These are phyloP conservation scores for Chenopodium suecicum DNA, from an alignment of 148 eudicot genomes.

Conservation along the genomic window DNA sequence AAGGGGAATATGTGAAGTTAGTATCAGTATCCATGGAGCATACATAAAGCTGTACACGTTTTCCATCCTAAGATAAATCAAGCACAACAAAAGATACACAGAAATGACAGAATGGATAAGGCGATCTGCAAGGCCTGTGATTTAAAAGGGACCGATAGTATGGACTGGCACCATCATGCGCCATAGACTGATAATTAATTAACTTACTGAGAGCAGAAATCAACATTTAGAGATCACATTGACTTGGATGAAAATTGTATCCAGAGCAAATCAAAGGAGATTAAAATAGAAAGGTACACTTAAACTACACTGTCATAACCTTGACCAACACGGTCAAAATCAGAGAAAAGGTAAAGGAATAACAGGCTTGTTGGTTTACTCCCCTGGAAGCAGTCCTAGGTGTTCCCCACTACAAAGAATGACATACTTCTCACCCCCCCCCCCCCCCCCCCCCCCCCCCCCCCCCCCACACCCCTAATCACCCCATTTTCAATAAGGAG, in stretches of 20 bases:
- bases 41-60: not conserved
- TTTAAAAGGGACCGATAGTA: not conserved
- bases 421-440: too few species aligned
- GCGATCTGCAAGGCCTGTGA: not conserved
- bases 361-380: not conserved
- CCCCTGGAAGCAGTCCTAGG: not conserved
- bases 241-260: not conserved
- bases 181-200: not conserved
- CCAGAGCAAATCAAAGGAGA: not conserved
- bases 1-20: not conserved
- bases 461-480: not conserved
- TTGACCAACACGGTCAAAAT: not conserved
- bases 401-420: not conserved
- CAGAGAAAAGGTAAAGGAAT: too few species aligned
- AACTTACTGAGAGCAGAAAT: not conserved
- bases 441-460: not conserved
- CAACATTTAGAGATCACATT: not conserved
- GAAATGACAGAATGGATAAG: not conserved
- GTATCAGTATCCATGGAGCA: not conserved
- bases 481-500: not conserved
- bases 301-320: not conserved
- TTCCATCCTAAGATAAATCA: not conserved
- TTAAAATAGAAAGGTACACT: too few species aligned
- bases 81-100: not conserved
- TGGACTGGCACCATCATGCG: not conserved